Conservation (phyloP, 768 basidiomycete genomes). For the Lactarius vividus region DNA sequence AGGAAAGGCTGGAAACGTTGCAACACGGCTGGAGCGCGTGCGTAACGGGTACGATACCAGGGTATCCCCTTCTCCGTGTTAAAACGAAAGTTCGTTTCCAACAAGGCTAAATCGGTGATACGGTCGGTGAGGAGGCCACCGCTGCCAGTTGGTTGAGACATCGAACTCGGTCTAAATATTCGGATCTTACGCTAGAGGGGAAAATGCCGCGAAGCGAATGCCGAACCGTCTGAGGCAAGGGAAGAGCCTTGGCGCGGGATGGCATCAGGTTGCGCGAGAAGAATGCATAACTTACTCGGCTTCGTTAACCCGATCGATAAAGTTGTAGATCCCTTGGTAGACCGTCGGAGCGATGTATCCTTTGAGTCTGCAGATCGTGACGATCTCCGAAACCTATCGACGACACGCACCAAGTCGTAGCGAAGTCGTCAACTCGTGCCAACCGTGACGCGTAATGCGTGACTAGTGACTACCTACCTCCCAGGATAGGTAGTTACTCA, state of each 20-base stretch:
- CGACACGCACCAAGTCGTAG: neutral
- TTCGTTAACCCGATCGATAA: slow-evolving; percentile 29
- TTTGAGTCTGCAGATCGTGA: slow-evolving; percentile 31
- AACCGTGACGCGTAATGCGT: too few species aligned
- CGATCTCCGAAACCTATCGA: slow-evolving; percentile 32
- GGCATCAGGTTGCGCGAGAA: neutral
- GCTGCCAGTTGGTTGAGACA: neutral
- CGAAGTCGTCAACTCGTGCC: neutral
- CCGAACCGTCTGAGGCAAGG: slow-evolving; percentile 32
- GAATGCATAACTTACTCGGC: slow-evolving; percentile 17
- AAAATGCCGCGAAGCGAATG: slow-evolving; percentile 35
- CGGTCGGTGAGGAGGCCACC: slow-evolving; percentile 33
- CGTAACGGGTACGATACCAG: neutral
- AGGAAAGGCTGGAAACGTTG: slow-evolving; percentile 1
- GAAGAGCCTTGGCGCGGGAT: slow-evolving; percentile 21
- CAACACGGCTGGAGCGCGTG: neutral
- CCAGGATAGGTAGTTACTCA: slow-evolving; percentile 29
- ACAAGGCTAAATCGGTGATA: neutral
- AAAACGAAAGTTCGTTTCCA: slow-evolving; percentile 10
- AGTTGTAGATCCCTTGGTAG: slow-evolving; percentile 32
- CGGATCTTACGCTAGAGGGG: slow-evolving; percentile 32
- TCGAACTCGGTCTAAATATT: neutral
- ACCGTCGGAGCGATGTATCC: slow-evolving; percentile 31
- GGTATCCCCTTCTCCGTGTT: neutral
- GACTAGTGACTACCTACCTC: slow-evolving; percentile 13